Evolutionary conservation across 2,329 filamentous ascomycete genomes (phyloP).

Genomic region (Aspergillus udagawae): DNA sequence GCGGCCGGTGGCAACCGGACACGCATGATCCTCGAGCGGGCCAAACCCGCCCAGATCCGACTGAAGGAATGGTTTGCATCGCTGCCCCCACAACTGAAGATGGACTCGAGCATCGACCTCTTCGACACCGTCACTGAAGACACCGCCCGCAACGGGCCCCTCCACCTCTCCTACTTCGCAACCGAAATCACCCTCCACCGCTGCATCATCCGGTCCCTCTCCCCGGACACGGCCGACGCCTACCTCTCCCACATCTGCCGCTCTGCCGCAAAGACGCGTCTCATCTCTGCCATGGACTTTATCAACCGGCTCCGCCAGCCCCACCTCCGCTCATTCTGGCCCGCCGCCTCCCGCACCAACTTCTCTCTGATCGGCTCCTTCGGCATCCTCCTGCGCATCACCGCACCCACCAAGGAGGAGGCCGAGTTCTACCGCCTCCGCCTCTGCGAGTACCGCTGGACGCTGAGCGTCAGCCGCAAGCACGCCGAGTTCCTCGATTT

Average conservation of each 20-base stretch:
- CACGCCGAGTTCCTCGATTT: slow-evolving; percentile 56
- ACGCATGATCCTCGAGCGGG: slow-evolving; percentile 48
- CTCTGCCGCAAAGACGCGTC: slow-evolving; percentile 84
- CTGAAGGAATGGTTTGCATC: slow-evolving; percentile 51
- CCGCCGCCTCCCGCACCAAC: slow-evolving; percentile 54
- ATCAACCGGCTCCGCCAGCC: slow-evolving; percentile 85
- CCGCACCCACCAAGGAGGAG: slow-evolving; percentile 80
- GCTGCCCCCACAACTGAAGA: slow-evolving; percentile 46
- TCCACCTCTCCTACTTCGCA: slow-evolving; percentile 89
- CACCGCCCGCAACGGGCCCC: slow-evolving; percentile 56
- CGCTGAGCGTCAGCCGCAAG: slow-evolving; percentile 78
- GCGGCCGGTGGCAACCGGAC: slow-evolving; percentile 42
- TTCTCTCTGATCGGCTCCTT: slow-evolving; percentile 95
- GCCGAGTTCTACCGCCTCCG: slow-evolving; percentile 86
- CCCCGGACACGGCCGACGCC: slow-evolving; percentile 57
- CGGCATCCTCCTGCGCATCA: slow-evolving; percentile 83
- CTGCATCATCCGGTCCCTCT: slow-evolving; percentile 79
- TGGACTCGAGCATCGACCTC: slow-evolving; percentile 48
- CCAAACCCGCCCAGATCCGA: slow-evolving; percentile 52
- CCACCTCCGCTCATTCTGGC: slow-evolving; percentile 87
- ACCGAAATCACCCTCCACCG: slow-evolving; percentile 91
- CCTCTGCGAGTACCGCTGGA: slow-evolving; percentile 90
- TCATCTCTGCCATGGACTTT: slow-evolving; percentile 96
- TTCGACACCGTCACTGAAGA: slow-evolving; percentile 39
- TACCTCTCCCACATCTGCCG: slow-evolving; percentile 91